Base-by-base conservation (phyloP, 1,284 basidiomycete genomes). In the Stygiomarasmius scandens region DNA sequence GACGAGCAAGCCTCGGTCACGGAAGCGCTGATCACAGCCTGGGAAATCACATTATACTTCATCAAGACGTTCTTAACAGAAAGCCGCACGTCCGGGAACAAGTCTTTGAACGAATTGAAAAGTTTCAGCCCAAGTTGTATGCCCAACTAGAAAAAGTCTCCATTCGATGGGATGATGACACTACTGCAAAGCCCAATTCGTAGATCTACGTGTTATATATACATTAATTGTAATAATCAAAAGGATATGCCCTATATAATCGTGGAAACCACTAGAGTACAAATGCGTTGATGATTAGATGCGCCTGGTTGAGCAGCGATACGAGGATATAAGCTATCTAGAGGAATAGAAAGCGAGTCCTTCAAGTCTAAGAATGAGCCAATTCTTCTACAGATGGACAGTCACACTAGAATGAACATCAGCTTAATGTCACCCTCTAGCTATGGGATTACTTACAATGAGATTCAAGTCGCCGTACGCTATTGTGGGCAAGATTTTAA, bases 381-480 rank as follows among this genome's bases (percentile, higher is more conserved):
- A 83, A 68, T 66, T 95, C 93, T 72, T 95, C 93, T 48, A 96
- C 93, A 2, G 89, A 83, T 29, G 92, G 92, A 67, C 94, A 97
- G 70, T 95, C 91, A 70, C 94, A 97, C 87, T 90, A 58, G 22
- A 58, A 38, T 41, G 47, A 55, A 56, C 43, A 56, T 63, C 58
- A 64, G 56, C 20, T 23, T 27, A 14, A 36, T 44, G 16, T 19
- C 57, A 49, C 5, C 59, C 52, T 43, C 55, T 58, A 47, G 29
- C 41, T 23, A 58, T 19, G 29, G 14, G 53, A 32, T 46, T 9
- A 83, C 90, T 80, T 67, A 91, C 90, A 68, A 92, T 78, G 27
- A 93, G 79, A 69, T 94, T 89, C 58, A 90, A 74, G 70, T 95
- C 92, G 48, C 92, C 92, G 67, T 89, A 93, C 5, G 89, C 89